Conservation (phyloP, 1,139 yeast genomes). For the Blastobotrys ciferrii region DNA sequence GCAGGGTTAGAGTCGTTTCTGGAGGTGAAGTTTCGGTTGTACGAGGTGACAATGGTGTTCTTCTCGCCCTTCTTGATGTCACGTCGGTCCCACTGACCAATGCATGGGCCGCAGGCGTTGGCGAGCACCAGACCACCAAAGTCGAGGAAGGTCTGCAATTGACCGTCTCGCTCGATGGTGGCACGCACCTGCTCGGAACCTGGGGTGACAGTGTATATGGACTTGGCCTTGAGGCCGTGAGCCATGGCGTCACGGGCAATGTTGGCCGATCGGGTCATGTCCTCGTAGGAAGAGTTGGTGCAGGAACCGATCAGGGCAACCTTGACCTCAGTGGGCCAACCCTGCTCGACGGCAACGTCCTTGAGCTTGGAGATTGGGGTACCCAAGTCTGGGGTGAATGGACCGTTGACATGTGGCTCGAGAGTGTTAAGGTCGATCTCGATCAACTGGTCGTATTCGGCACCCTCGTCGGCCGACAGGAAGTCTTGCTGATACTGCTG, state of each 20-base stretch:
- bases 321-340: conserved; percentile 63
- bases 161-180: conserved; percentile 92
- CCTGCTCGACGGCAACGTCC: conserved; percentile 57
- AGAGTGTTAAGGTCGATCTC: conserved; percentile 90
- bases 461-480: conserved; percentile 74
- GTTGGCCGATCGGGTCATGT: conserved; percentile 92
- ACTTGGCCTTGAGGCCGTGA: conserved; percentile 87
- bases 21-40: conserved; percentile 94
- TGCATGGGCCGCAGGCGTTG: conserved; percentile 98
- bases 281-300: conserved; percentile 96
- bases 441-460: conserved; percentile 90
- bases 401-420: conserved; percentile 97
- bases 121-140: conserved; percentile 91
- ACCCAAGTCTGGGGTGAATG: conserved; percentile 97
- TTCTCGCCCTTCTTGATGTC: conserved; percentile 52
- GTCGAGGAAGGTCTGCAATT: conserved; percentile 70
- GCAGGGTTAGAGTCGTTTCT: conserved; percentile 97
- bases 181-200: conserved; percentile 98
- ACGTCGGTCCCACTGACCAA: conserved; percentile 95
- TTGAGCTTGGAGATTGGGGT: conserved; percentile 91
- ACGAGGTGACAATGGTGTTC: conserved; percentile 90
- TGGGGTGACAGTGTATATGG: conserved; percentile 92
- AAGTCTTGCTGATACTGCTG: conserved; percentile 53
- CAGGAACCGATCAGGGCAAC: conserved; percentile 98
- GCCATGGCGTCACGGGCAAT: conserved; percentile 79